Percentiles rank a stretch among this genome's conserved stretches.
Evolutionary conservation across 441 rosid genomes (phyloP).

Genomic region (Gossypium lobatum): DNA sequence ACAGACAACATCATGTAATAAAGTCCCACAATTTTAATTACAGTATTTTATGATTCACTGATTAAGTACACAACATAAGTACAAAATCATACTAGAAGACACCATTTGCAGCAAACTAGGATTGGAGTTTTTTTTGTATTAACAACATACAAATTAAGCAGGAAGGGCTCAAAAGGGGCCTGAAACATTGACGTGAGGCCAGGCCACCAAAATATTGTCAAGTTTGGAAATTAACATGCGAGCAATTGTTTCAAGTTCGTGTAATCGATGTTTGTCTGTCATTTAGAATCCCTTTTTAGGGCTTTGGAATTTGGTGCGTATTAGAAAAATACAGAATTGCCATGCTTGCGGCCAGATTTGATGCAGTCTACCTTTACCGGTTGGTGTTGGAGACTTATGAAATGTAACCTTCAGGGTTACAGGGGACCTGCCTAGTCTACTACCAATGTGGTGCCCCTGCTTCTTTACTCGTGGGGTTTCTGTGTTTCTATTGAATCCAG

Average conservation of each 20-base stretch:
- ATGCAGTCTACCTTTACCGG: neutral
- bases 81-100: constrained; percentile 1
- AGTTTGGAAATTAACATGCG: neutral
- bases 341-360: constrained; percentile 1
- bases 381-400: neutral
- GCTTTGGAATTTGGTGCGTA: constrained; percentile 20
- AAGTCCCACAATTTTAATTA: neutral
- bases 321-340: neutral
- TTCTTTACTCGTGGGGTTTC: constrained; percentile 18
- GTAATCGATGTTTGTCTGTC: constrained; percentile 18
- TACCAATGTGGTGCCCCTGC: constrained; percentile 13
- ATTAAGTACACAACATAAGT: neutral
- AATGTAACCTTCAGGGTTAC: constrained; percentile 15
- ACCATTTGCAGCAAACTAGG: neutral
- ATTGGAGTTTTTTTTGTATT: too few species aligned
- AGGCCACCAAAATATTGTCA: neutral
- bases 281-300: neutral
- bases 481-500: constrained; percentile 11
- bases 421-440: constrained; percentile 8
- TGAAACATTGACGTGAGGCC: constrained; percentile 13
- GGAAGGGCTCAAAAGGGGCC: neutral
- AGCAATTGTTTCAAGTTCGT: neutral
- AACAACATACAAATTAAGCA: neutral
- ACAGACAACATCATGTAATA: neutral
- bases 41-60: neutral